These are phyloP conservation scores for Trypanosoma theileri DNA, from an alignment of 208 protist species.

Conservation along the genomic window DNA sequence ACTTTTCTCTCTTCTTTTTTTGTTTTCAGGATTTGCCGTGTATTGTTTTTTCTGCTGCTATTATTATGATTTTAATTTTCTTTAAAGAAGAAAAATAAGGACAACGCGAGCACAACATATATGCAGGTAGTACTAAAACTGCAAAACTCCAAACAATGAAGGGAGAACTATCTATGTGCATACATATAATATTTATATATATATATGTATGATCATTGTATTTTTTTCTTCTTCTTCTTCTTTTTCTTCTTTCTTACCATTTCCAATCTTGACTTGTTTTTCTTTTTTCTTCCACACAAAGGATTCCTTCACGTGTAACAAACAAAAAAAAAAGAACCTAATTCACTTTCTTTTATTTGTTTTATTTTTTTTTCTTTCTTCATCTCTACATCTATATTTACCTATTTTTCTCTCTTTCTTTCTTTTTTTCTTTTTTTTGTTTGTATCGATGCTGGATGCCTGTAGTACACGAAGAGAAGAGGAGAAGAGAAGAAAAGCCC, in stretches of 20 bases:
- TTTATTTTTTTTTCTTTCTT: slow-evolving; percentile 8
- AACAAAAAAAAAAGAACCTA: neutral
- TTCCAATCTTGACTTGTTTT: neutral
- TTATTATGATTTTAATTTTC: too few relatives aligned
- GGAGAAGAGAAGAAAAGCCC: neutral
- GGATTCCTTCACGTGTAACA: neutral
- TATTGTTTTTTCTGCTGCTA: too few relatives aligned
- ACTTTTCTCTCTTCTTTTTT: too few relatives aligned
- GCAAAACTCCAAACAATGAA: too few relatives aligned
- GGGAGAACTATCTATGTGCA: neutral
- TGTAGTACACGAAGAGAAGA: too few relatives aligned
- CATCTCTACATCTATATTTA: neutral
- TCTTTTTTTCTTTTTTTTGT: neutral
- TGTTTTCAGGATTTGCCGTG: too few relatives aligned
- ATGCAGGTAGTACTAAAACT: too few relatives aligned
- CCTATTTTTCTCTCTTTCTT: neutral
- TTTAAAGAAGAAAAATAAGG: too few relatives aligned
- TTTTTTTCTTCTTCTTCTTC: slow-evolving; percentile 2
- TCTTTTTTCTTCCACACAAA: neutral
- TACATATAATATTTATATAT: slow-evolving; percentile 1
- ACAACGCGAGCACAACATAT: too few relatives aligned
- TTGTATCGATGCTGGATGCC: slow-evolving; percentile 28
- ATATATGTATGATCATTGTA: neutral
- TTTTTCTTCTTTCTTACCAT: neutral
- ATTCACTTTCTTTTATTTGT: slow-evolving; percentile 1